Evolutionary conservation across 768 basidiomycete species (phyloP).

Genomic region (Exidia glandulosa): DNA sequence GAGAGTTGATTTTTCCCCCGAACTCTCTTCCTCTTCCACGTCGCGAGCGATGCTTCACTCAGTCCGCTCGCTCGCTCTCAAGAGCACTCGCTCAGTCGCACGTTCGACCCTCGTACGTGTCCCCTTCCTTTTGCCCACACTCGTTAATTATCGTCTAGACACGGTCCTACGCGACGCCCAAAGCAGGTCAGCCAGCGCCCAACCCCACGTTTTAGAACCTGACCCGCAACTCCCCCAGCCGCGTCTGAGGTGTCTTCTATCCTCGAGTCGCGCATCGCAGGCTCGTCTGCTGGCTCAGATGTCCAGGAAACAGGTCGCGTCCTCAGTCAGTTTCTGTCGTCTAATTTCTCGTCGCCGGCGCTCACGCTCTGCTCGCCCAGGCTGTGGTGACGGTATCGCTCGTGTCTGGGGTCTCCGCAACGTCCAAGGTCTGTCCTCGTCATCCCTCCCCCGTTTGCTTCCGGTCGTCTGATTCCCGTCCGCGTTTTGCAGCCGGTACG

Average conservation of each 20-base stretch:
- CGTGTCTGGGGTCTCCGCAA: constrained; percentile 98
- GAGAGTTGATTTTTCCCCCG: neutral
- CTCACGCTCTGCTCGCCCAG: constrained; percentile 29
- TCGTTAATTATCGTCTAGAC: constrained; percentile 11
- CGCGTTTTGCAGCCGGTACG: constrained; percentile 13
- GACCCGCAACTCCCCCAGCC: constrained; percentile 42
- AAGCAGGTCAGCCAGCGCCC: constrained; percentile 62
- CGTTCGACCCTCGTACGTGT: neutral
- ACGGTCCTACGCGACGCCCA: constrained; percentile 95
- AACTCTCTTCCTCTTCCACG: neutral
- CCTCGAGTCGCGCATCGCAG: constrained; percentile 96
- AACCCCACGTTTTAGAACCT: constrained; percentile 17
- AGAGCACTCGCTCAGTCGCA: constrained; percentile 29
- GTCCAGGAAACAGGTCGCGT: constrained; percentile 99
- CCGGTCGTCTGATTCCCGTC: neutral
- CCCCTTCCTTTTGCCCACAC: neutral
- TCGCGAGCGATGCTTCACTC: neutral
- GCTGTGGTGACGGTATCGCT: constrained; percentile 99
- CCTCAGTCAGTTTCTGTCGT: constrained; percentile 55
- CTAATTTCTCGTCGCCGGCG: constrained; percentile 12
- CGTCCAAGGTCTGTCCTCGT: constrained; percentile 67
- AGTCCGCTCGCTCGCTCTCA: constrained; percentile 1
- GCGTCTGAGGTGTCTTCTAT: constrained; percentile 99
- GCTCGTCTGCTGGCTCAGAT: constrained; percentile 80
- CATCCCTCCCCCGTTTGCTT: constrained; percentile 3